Evolutionary conservation across 768 basidiomycete species (phyloP), one percentile per base, ranked within the genome.

Genomic region (Naganishia vaughanmartiniae): DNA sequence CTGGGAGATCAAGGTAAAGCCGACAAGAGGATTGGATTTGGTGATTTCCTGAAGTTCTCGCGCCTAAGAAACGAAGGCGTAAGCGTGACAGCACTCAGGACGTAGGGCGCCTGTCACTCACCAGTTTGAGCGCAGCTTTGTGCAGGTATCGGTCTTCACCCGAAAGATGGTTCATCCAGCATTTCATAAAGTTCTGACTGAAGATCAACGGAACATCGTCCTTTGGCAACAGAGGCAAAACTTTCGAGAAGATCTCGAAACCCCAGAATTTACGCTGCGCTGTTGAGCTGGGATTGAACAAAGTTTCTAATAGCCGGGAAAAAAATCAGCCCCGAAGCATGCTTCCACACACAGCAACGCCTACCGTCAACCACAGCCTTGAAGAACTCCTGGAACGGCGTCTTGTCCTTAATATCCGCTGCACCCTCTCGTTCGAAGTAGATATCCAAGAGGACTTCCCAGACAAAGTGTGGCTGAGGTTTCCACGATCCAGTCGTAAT

Each of bases 111-210:
- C 7, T 60, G 33, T 48, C 55, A 80, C 89, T 54, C 75, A 90
- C 95, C 78, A 92, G 88, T 80, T 91, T 88, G 70, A 86, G 86
- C 1, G 95, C 92, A 21, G 89, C 89, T 81, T 92, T 93, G 83
- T 95, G 91, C 55, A 98, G 82, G 78, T 93, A 90, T 63, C 93
- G 87, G 80, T 97, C 94, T 54, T 85, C 85, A 66, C 91, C 89
- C 0, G 92, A 90, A 26, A 99, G 85, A 80, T 98, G 93, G 78
- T 95, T 95, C 71, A 95, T 94, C 92, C 94, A 95, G 45, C 89
- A 89, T 45, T 93, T 89, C 90, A 97, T 93, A 76, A 96, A 91
- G 79, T 96, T 93, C 76, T 89, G 89, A 24, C 91, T 94, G 80
- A 99, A 93, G 39, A 98, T 84, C 85, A 92, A 88, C 0, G 91